Evolutionary conservation across 768 basidiomycete species (phyloP).

Genomic region (Tricholoma bakamatsutake): DNA sequence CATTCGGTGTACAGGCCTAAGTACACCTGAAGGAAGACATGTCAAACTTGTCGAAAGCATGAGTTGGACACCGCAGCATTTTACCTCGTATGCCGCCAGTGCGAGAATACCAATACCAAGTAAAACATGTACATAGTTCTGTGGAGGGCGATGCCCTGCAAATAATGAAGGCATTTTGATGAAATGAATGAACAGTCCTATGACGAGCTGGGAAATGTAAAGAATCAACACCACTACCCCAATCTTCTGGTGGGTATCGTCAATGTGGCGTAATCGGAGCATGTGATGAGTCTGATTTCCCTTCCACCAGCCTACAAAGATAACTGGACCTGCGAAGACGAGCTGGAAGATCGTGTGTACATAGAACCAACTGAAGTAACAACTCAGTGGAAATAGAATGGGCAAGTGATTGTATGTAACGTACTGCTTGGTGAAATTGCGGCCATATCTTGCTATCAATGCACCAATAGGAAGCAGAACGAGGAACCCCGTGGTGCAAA

Average conservation of each 20-base stretch:
- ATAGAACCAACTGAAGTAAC: conserved; percentile 39
- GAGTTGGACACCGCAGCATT: neutral
- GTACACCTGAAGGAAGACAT: conserved; percentile 32
- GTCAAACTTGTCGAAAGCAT: neutral
- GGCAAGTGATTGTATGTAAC: conserved; percentile 9
- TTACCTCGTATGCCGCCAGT: conserved; percentile 47
- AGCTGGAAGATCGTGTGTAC: conserved; percentile 47
- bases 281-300: conserved; percentile 33
- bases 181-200: conserved; percentile 49
- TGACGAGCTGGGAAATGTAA: conserved; percentile 42
- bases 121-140: conserved; percentile 49
- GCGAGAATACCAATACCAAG: conserved; percentile 51
- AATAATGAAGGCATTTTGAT: conserved; percentile 37
- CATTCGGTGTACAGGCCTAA: conserved; percentile 46
- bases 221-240: conserved; percentile 49
- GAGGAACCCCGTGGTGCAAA: conserved; percentile 42
- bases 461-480: conserved; percentile 54
- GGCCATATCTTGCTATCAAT: conserved; percentile 46
- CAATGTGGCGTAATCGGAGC: conserved; percentile 26
- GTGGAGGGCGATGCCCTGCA: conserved; percentile 39
- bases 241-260: conserved; percentile 44
- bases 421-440: conserved; percentile 44
- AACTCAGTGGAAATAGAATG: conserved; percentile 1
- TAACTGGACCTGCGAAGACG: conserved; percentile 45
- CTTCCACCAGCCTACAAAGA: conserved; percentile 42